Base-by-base conservation (phyloP, 352 stramenopile species). In the Globisporangium rhizosaccharum region DNA sequence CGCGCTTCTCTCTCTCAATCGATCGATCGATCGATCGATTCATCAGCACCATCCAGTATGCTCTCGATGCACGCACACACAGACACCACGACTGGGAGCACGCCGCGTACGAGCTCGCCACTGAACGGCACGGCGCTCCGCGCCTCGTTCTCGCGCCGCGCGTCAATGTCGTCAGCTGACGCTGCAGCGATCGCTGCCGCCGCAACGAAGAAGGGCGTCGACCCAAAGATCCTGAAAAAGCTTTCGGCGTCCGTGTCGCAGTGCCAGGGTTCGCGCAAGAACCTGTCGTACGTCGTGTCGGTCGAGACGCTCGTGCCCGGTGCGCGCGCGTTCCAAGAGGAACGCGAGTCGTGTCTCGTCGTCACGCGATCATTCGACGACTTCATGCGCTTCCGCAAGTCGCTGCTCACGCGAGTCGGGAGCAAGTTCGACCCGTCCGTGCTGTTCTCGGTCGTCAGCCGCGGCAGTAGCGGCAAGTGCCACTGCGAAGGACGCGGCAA, bases 161-260 rank as follows among this genome's bases (percentile, higher is more conserved):
- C 46, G 28, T 69, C 53, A 17, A 57, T 63, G 51, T 50, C 62
- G 14, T 48, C 62, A 25, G 74, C 67, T 17, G 76, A 76, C 51
- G 65, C 62, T 37, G 63, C 70, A 10, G 56, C 79, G 26, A 62
- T 57, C 48, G 53, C 51, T 11, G 60, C 69, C 12, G 58, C 50
- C 20, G 14, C 50, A 26, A 75, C 73, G 20, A 49, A 49, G 44
- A 49, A 23, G 48, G 63, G 68, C 42, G 78, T 92, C 23, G 83
- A 92, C 67, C 81, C 84, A n/a, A 69, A 74, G 53, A 90, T 92
- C 59, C 78, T 92, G 37, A 86, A 89, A 70, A 88, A 88, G 62
- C 67, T 92, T 20, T 87, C 79, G 45, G 80, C 83, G 23, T 85
- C 80, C 9, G 82, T 91, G 33, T 87, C 79, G 45, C 78, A 87